Base-by-base conservation (phyloP, 2,329 filamentous ascomycete species). In the Fusarium udum region DNA sequence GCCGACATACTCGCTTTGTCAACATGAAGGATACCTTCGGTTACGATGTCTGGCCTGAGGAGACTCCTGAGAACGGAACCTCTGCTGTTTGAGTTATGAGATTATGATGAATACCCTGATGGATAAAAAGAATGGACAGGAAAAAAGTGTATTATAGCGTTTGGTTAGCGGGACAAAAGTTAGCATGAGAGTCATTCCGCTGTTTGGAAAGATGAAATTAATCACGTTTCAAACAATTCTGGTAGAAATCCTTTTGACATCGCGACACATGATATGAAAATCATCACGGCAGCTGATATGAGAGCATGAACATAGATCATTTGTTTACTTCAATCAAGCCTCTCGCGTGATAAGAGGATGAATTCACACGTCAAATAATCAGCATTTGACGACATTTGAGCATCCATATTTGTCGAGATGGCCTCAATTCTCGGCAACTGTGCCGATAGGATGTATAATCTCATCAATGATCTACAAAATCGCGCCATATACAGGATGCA, bases 21-120 rank as follows among this genome's bases (percentile, higher is more conserved):
- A 93, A 94, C 84, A 94, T 94, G 92, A 94, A 93, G 86, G 92
- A 93, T 73, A 93, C 91, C 3, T 94, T 94, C 80, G 92, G 92
- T 12, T 93, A 92, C 79, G 86, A 94, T 76, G 88, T 93, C 56
- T 92, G 90, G 90, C 86, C 90, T 1, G 88, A 91, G 78, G 89
- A 91, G 84, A 69, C 48, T 13, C 49, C 42, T 15, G 72, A 72
- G 64, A 69, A 72, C 2, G 72, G 72, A 28, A 72, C 71, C 18
- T 59, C 68, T 53, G 59, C 52, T 46, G 71, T 53, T 62, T 74
- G 37, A 72, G 36, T 72, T 59, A 69, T 64, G 61, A 67, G 48
- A 46, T 70, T 51, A 71, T 49, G 68, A 69, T 51, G 59, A 69
- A 71, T 73, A 74, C 71, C 71, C 71, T 43, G 39, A 31, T 24